Percentiles rank a stretch among this genome's conserved stretches.
Conservation (phyloP, 75 land plant genomes). For the Gnetum montanum region DNA sequence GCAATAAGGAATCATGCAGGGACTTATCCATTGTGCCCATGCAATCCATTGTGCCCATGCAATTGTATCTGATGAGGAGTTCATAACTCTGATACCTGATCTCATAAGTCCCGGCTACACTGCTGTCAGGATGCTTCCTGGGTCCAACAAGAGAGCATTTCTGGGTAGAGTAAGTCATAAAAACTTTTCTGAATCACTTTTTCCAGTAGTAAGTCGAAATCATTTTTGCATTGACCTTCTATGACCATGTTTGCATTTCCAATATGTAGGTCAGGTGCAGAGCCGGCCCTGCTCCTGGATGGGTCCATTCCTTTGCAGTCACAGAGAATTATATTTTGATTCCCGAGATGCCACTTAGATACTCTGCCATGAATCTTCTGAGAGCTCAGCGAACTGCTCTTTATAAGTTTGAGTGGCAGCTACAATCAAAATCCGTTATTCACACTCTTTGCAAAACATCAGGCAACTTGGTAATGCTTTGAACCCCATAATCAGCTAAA, state of each 20-base stretch:
- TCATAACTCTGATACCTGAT: constrained; percentile 70
- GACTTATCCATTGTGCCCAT: too few species aligned
- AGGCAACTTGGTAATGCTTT: constrained; percentile 39
- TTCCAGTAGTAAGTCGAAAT: too few species aligned
- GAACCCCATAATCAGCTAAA: not conserved
- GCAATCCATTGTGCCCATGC: constrained; percentile 80
- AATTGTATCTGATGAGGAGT: constrained; percentile 59
- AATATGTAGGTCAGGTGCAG: constrained; percentile 49
- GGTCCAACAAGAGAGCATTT: constrained; percentile 55
- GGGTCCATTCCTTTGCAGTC: constrained; percentile 85
- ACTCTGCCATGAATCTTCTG: constrained; percentile 49
- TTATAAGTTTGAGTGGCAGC: constrained; percentile 78
- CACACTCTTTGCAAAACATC: constrained; percentile 64
- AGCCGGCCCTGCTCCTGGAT: constrained; percentile 67
- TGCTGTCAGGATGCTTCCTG: constrained; percentile 65
- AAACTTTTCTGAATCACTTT: too few species aligned
- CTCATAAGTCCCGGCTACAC: constrained; percentile 61
- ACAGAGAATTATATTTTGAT: constrained; percentile 61
- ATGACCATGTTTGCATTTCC: too few species aligned
- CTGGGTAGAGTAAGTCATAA: constrained; percentile 50
- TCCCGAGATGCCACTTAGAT: constrained; percentile 80
- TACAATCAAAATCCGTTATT: constrained; percentile 50
- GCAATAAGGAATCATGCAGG: too few species aligned
- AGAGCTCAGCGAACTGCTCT: constrained; percentile 64
- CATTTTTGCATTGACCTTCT: too few species aligned